phyloP scores from a whole-genome alignment of 495 filamentous ascomycete genomes.

The Aspergillus nanangensis region DNA sequence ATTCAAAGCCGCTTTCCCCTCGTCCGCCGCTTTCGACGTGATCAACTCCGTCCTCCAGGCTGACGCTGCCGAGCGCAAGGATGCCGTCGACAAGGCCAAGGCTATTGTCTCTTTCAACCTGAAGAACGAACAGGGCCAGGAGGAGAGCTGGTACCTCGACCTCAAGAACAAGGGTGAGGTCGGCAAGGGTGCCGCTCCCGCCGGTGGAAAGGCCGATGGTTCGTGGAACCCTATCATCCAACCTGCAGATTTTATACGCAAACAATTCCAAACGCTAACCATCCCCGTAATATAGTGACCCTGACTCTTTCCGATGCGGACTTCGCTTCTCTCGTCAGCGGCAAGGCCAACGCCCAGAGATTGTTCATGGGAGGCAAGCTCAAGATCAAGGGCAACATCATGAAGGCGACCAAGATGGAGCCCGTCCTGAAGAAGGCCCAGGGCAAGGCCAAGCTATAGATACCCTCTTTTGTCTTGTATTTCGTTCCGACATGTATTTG shows the following conservation, averaged over 20 bases:
- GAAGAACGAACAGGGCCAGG: constrained; percentile 78
- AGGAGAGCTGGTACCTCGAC: constrained; percentile 89
- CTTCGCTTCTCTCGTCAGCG: constrained; percentile 74
- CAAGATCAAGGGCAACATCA: constrained; percentile 96
- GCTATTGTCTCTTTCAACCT: constrained; percentile 88
- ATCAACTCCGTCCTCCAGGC: constrained; percentile 71
- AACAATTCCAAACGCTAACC: background rate
- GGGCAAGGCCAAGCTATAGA: constrained; percentile 73
- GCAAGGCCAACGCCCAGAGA: constrained; percentile 91
- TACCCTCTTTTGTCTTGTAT: constrained; percentile 22
- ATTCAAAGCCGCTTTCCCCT: constrained; percentile 78
- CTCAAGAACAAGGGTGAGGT: constrained; percentile 86
- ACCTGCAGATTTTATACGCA: too few species aligned
- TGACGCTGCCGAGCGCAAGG: constrained; percentile 71
- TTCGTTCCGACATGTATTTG: constrained; percentile 7
- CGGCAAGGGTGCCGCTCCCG: constrained; percentile 62
- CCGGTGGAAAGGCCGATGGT: constrained; percentile 79
- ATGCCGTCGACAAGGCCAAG: constrained; percentile 80
- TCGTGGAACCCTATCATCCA: too few species aligned
- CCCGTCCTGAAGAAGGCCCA: constrained; percentile 88
- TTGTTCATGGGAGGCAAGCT: constrained; percentile 96
- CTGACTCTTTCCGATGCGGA: constrained; percentile 80
- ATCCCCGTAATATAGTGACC: constrained; percentile 55
- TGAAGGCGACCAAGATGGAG: constrained; percentile 98
- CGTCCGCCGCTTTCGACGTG: constrained; percentile 84